Evolutionary conservation across 2,329 filamentous ascomycete genomes (phyloP), one percentile per base, ranked within the genome.

Genomic region (Phyllosticta ampelicida): DNA sequence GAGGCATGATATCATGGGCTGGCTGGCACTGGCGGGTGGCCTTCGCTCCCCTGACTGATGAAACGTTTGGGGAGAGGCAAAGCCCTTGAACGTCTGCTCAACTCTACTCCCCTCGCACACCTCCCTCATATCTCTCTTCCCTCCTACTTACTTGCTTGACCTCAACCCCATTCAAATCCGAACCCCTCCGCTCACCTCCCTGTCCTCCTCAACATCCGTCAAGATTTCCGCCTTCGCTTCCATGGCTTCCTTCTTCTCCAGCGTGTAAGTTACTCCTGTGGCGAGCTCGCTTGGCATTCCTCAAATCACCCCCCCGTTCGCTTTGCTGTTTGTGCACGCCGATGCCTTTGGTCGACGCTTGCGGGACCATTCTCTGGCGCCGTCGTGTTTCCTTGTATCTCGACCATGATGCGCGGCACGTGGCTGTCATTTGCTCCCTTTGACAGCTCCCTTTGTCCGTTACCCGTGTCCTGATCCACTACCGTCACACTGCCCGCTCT

Each of bases 201-300:
- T 18, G 36, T n/a, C 21, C 28, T 11, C 51, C 10, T 44, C 44
- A 19, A 16, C 26, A 51, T 23, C 56, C 49, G 16, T 19, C 48
- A 21, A 18, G 30, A 23, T 58, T 58, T 16, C 18, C 26, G 13
- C 19, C 16, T 26, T 23, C 30, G 57, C 51, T 28, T 56, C 56
- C 59, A 72, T 72, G 71, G 67, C 71, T 62, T 72, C 70, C 60
- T 73, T 73, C 64, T 73, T 73, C 67, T 71, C 69, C 66, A 72
- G 69, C 64, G 70, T 73, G 71, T 73, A 64, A 72, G 71, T 73
- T 21, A n/a, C 23, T 18, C 19, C 23, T n/a, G 36, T n/a, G 5
- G 36, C 36, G 11, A 16, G 11, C 13, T 20, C 16, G 58, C 58
- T 55, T 59, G 54, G 58, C 58, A 55, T 59, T 52, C 56, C 56